These are phyloP conservation scores for Claviceps africana DNA, from an alignment of 2,329 filamentous ascomycete genomes.

Conservation along the genomic window DNA sequence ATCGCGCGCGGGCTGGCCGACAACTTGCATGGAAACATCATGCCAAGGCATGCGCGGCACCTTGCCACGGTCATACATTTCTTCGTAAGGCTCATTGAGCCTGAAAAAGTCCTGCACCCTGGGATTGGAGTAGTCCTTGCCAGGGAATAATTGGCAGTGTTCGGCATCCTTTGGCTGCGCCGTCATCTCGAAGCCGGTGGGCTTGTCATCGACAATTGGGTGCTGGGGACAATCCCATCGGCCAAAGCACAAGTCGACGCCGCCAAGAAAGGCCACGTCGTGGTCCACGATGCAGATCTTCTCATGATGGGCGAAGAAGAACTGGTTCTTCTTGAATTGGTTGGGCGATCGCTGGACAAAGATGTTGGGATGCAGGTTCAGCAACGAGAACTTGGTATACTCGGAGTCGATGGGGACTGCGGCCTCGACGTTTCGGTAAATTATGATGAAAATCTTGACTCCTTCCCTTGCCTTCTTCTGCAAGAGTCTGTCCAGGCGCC, in stretches of 20 bases:
- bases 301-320: conserved; percentile 98
- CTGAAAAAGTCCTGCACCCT: conserved; percentile 90
- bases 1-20: conserved; percentile 88
- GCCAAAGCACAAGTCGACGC: conserved; percentile 92
- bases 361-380: conserved; percentile 91
- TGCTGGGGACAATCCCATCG: conserved; percentile 96
- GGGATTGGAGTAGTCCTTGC: conserved; percentile 97
- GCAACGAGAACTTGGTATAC: conserved; percentile 90
- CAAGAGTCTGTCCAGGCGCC: conserved; percentile 86
- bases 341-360: conserved; percentile 94
- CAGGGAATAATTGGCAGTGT: conserved; percentile 90
- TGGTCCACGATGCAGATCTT: conserved; percentile 97
- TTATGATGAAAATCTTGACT: conserved; percentile 93
- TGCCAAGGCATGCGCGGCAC: conserved; percentile 97
- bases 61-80: conserved; percentile 91
- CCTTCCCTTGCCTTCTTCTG: conserved; percentile 88
- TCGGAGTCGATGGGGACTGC: conserved; percentile 96
- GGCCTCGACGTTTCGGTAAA: conserved; percentile 95
- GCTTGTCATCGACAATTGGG: conserved; percentile 78
- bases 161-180: conserved; percentile 72
- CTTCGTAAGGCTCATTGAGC: conserved; percentile 87
- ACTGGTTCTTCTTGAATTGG: conserved; percentile 96
- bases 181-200: conserved; percentile 78
- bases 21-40: conserved; percentile 93
- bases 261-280: conserved; percentile 87